Percentiles rank a stretch among this genome's conserved stretches.
Evolutionary conservation across 192 early-diverging fungal genomes (phyloP).

Genomic region (Coemansia sp.): DNA sequence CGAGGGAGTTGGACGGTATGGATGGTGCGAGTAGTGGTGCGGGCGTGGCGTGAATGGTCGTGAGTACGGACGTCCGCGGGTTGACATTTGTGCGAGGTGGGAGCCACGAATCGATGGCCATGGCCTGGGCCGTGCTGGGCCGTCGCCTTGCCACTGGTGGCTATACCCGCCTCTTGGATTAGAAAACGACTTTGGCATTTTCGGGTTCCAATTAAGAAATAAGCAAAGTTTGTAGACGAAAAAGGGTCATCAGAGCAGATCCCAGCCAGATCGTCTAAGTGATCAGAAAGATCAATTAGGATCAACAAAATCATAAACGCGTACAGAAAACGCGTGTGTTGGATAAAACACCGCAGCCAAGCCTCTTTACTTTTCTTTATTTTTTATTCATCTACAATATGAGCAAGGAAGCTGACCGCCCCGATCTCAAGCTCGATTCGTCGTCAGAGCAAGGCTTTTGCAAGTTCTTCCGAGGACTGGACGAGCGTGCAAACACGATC

Average conservation of each 20-base stretch:
- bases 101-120: not conserved
- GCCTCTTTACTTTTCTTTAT: too few relatives aligned
- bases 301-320: not conserved
- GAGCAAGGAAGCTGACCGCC: conserved; percentile 33
- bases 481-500: conserved; percentile 35
- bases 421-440: conserved; percentile 37
- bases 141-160: not conserved
- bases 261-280: not conserved
- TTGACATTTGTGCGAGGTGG: not conserved
- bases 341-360: too few relatives aligned
- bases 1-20: not conserved
- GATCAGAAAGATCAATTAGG: not conserved
- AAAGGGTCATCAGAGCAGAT: not conserved
- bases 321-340: too few relatives aligned
- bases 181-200: conserved; percentile 1
- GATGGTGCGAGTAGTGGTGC: not conserved
- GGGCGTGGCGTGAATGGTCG: not conserved
- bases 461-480: conserved; percentile 30
- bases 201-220: not conserved
- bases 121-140: not conserved
- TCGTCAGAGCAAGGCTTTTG: conserved; percentile 47
- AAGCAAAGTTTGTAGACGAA: not conserved
- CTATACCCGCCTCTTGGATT: not conserved
- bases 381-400: conserved; percentile 8
- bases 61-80: not conserved